phyloP scores from a whole-genome alignment of 495 filamentous ascomycete species.

The Daldinia concentrica region DNA sequence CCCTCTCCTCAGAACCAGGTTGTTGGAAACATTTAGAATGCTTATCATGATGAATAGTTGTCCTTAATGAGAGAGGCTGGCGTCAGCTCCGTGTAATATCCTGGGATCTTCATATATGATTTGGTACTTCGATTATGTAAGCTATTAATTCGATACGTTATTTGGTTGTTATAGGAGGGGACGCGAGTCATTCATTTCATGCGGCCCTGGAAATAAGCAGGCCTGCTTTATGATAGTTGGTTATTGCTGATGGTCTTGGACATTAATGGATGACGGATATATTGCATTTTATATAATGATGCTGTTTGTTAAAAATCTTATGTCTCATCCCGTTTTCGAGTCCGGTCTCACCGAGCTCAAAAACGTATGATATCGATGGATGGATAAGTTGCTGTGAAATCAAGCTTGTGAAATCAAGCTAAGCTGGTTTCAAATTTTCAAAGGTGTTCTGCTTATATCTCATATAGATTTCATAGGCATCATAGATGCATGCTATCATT shows the following conservation, averaged over 20 bases:
- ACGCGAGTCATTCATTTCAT: not conserved
- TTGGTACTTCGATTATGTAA: not conserved
- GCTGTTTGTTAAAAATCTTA: not conserved
- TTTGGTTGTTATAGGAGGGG: not conserved
- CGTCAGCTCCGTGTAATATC: not conserved
- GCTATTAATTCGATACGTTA: not conserved
- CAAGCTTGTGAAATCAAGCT: not conserved
- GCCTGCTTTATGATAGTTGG: not conserved
- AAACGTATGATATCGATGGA: not conserved
- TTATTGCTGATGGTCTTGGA: not conserved
- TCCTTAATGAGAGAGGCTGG: not conserved
- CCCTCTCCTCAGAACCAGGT: not conserved
- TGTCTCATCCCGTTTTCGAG: not conserved
- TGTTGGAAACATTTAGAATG: not conserved
- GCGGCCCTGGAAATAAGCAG: not conserved
- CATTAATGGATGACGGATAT: not conserved
- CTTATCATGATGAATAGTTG: not conserved
- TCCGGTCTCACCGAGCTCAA: not conserved
- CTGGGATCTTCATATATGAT: not conserved
- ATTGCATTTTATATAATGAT: not conserved
- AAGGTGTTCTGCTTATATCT: not conserved
- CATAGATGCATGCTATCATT: not conserved
- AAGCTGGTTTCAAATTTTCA: not conserved
- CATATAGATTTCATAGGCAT: not conserved
- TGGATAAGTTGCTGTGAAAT: not conserved